Conservation (phyloP, 2,329 filamentous ascomycete species). For the Epichloe aotearoae region DNA sequence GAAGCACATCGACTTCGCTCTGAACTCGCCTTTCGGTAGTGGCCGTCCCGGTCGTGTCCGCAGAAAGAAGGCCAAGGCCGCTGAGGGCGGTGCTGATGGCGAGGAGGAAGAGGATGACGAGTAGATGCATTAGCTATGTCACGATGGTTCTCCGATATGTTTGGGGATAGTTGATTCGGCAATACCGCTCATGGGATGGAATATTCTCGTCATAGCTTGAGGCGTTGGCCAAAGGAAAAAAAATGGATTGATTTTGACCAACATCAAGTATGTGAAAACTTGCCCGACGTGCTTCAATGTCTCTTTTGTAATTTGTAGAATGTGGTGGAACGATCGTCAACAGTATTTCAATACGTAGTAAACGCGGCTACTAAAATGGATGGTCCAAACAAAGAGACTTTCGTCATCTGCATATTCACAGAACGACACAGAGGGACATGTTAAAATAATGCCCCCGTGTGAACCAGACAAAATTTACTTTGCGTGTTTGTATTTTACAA, state of each 20-base stretch:
- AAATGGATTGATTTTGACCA: slow-evolving; percentile 29
- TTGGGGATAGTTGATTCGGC: slow-evolving; percentile 17
- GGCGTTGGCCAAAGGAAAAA: slow-evolving; percentile 38
- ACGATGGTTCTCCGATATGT: slow-evolving; percentile 18
- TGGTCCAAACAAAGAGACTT: too few relatives aligned
- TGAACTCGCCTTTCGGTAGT: slow-evolving; percentile 95
- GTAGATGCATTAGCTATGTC: slow-evolving; percentile 31
- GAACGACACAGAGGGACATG: too few relatives aligned
- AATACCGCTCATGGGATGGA: slow-evolving; percentile 25
- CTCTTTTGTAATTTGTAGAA: neutral
- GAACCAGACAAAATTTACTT: neutral
- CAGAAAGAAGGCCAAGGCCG: slow-evolving; percentile 99
- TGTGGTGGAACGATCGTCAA: too few relatives aligned
- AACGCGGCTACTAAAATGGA: too few relatives aligned
- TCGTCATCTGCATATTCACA: too few relatives aligned
- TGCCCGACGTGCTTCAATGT: neutral
- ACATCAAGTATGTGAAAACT: slow-evolving; percentile 8
- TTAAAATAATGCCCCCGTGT: too few relatives aligned
- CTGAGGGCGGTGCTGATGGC: slow-evolving; percentile 68
- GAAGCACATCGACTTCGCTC: slow-evolving; percentile 99
- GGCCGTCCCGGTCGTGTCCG: slow-evolving; percentile 94
- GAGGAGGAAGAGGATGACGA: slow-evolving; percentile 81
- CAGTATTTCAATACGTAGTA: too few relatives aligned
- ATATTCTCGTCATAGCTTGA: slow-evolving; percentile 33
- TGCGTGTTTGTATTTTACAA: neutral